Evolutionary conservation across 169 alveolate species (phyloP).

Genomic region (Eimeria acervulina): DNA sequence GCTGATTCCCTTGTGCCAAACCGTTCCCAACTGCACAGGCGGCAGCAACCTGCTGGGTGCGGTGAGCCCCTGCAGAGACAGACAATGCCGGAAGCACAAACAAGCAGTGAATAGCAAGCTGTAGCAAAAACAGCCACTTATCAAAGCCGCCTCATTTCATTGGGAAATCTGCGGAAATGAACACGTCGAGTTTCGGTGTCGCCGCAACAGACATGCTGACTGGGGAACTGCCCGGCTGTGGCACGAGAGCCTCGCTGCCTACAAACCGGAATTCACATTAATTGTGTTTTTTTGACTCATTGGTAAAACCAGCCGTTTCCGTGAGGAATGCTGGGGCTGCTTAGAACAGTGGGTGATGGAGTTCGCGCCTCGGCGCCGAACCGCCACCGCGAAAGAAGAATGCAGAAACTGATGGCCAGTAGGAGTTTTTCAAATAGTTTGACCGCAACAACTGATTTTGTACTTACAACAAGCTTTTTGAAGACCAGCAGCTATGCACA

Average conservation of each 20-base stretch:
- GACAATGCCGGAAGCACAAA: not conserved
- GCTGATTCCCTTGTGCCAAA: not conserved
- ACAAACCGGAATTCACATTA: not conserved
- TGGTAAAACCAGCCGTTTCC: not conserved
- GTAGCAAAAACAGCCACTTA: not conserved
- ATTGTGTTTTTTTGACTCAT: not conserved
- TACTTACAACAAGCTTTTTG: not conserved
- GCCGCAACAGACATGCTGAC: not conserved
- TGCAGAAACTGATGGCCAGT: not conserved
- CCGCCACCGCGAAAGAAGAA: not conserved
- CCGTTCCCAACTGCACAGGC: not conserved
- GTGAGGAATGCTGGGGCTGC: not conserved
- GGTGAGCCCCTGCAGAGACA: not conserved
- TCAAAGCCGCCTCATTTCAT: not conserved
- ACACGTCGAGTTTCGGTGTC: not conserved
- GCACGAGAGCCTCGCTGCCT: not conserved
- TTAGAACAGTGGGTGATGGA: not conserved
- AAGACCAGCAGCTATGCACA: not conserved
- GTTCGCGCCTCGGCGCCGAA: conserved; percentile 12
- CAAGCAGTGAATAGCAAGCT: not conserved
- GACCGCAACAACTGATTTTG: not conserved
- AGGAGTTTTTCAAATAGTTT: not conserved
- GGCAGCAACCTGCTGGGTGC: not conserved
- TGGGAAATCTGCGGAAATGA: not conserved
- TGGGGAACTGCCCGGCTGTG: not conserved